These are phyloP conservation scores for Discostella pseudostelligera DNA, from an alignment of 108 stramenopile genomes.

Conservation along the genomic window DNA sequence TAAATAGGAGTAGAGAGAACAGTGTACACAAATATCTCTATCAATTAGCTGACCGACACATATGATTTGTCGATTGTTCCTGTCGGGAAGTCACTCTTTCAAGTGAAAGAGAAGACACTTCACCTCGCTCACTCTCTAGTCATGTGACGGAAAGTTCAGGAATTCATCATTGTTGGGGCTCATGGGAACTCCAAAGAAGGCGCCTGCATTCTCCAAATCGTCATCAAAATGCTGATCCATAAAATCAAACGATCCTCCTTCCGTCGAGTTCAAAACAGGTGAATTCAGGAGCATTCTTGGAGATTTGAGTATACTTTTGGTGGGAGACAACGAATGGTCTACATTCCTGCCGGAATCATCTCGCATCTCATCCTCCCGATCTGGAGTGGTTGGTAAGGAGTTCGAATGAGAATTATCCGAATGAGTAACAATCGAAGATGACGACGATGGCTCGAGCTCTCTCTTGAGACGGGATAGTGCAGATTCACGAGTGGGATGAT, in stretches of 20 bases:
- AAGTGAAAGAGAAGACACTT: too few relatives aligned
- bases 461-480: slow-evolving; percentile 18
- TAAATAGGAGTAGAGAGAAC: too few relatives aligned
- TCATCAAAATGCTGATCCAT: slow-evolving; percentile 39
- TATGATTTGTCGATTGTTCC: too few relatives aligned
- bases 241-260: slow-evolving; percentile 37
- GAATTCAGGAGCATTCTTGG: slow-evolving; percentile 9
- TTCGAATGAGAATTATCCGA: slow-evolving; percentile 17
- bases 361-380: neutral
- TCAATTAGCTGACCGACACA: too few relatives aligned
- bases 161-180: slow-evolving; percentile 35
- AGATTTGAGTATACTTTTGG: neutral
- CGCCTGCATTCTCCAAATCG: slow-evolving; percentile 31
- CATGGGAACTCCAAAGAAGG: slow-evolving; percentile 24
- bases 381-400: slow-evolving; percentile 12
- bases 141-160: slow-evolving; percentile 16
- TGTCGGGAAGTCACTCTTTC: too few relatives aligned
- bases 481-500: slow-evolving; percentile 5
- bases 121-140: neutral
- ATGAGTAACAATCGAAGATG: slow-evolving; percentile 29
- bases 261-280: neutral
- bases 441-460: slow-evolving; percentile 29
- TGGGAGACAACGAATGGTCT: neutral
- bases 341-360: neutral
- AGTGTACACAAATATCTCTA: too few relatives aligned